A percentile compares a stretch with the other conserved stretches of the same genome.
Conservation (phyloP, 148 eudicot genomes). For the Cornus controversa region DNA sequence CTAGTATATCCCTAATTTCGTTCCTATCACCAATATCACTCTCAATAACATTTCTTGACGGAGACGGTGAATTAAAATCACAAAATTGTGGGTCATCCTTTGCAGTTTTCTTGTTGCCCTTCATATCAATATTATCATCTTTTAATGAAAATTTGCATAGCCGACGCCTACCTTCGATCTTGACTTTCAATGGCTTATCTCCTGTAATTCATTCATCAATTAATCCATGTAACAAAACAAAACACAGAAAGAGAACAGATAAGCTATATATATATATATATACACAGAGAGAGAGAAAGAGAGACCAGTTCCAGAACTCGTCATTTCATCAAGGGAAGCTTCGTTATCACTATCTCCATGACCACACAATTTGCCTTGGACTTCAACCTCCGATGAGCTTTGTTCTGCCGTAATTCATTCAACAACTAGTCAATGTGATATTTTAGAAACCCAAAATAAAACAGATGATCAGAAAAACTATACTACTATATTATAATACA, state of each 20-base stretch:
- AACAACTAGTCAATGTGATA: background rate
- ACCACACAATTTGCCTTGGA: too few relatives aligned
- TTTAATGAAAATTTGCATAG: constrained; percentile 66
- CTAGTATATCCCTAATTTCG: constrained; percentile 79
- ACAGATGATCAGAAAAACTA: background rate
- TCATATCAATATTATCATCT: constrained; percentile 23
- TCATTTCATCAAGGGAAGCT: too few relatives aligned
- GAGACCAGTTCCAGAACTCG: too few relatives aligned
- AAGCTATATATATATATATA: background rate
- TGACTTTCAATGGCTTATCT: constrained; percentile 51
- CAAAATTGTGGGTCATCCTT: constrained; percentile 29
- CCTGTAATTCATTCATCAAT: constrained; percentile 18
- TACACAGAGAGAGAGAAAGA: background rate
- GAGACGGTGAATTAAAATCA: constrained; percentile 63
- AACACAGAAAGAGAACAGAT: background rate
- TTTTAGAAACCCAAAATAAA: constrained; percentile 1
- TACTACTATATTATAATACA: too few relatives aligned
- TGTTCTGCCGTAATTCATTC: constrained; percentile 11
- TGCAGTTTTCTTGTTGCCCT: background rate
- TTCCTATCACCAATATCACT: constrained; percentile 33
- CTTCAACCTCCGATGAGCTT: background rate
- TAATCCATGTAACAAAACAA: background rate
- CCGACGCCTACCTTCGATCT: constrained; percentile 78
- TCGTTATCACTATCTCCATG: too few relatives aligned
- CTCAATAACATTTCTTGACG: constrained; percentile 25